Percentiles rank a stretch among this genome's conserved stretches.
These are phyloP conservation scores for Globisporangium radiosum DNA, from an alignment of 352 stramenopile genomes.

Conservation along the genomic window DNA sequence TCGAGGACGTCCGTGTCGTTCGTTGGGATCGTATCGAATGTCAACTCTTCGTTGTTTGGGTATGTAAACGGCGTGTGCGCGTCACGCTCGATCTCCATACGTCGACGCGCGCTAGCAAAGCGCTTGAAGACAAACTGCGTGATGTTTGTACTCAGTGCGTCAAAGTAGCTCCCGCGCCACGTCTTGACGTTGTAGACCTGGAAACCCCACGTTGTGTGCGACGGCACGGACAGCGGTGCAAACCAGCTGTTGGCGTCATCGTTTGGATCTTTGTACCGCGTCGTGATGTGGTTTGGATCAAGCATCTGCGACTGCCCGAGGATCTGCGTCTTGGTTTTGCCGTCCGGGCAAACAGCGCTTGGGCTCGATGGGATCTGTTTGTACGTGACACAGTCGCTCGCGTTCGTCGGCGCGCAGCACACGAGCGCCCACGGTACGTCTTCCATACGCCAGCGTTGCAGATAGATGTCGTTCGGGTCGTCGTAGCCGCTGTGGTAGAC, in stretches of 20 bases:
- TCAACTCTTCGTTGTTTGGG: constrained; percentile 47
- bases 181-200: constrained; percentile 86
- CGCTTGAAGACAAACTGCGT: constrained; percentile 73
- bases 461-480: constrained; percentile 95
- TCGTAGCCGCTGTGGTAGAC: constrained; percentile 94
- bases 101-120: constrained; percentile 45
- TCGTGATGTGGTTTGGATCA: constrained; percentile 47
- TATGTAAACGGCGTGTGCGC: constrained; percentile 31
- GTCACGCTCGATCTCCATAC: constrained; percentile 37
- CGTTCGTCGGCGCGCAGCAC: constrained; percentile 72
- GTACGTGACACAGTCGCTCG: constrained; percentile 43
- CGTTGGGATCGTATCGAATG: constrained; percentile 28
- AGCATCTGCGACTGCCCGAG: constrained; percentile 58
- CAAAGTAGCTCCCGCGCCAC: constrained; percentile 94
- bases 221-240: constrained; percentile 77
- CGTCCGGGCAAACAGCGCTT: constrained; percentile 33
- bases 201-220: constrained; percentile 68
- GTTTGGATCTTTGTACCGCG: constrained; percentile 90
- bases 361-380: constrained; percentile 24
- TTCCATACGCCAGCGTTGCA: constrained; percentile 94
- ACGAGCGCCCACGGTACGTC: constrained; percentile 90
- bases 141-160: constrained; percentile 91
- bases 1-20: constrained; percentile 58
- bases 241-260: constrained; percentile 89
- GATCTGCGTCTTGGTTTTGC: constrained; percentile 57